Evolutionary conservation across 495 filamentous ascomycete species (phyloP), one percentile per base, ranked within the genome.

Genomic region (Penicillium silybi): DNA sequence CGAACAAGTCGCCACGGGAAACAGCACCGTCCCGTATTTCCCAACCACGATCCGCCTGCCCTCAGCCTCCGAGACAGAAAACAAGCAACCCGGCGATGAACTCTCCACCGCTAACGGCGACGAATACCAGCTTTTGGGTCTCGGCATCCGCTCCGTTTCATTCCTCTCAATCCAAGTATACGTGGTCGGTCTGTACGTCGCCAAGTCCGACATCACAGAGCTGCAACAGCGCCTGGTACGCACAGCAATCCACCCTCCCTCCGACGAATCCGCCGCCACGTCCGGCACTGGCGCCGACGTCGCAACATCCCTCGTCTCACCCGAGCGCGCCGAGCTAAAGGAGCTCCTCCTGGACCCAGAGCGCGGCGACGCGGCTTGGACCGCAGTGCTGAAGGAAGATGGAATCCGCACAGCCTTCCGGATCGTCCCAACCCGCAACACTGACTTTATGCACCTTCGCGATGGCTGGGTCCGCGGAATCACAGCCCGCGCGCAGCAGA

Each of bases 151-250:
- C 46, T 92, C 86, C 7, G 93, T 98, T 17, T 90, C 85, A 34
- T 95, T 97, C 63, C 66, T 98, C 38, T 71, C 81, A n/a, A 88
- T 98, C 22, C 84, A 95, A 65, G 93, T 98, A 48, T 98, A 98
- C 73, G 87, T 96, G 15, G 87, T 95, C 0, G 93, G 93, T 6
- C 73, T 93, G 54, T 98, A 98, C 69, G 77, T 96, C 22, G 87
- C 88, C 18, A 91, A 84, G 4, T 67, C 81, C 32, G 89, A 95
- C 60, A 83, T 97, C 49, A 66, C 69, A 6, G 61, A 67, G 19
- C 67, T 88, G 17, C 84, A 86, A 62, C 66, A 66, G 46, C 69
- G 72, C 22, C 71, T 88, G 22, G 70, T 87, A 25, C 70, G 69
- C 34, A 70, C 66, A 27, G 70, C 70, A 2, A 54, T 72, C 26